Evolutionary conservation across 768 basidiomycete genomes (phyloP).

Genomic region (Asterophora parasitica): DNA sequence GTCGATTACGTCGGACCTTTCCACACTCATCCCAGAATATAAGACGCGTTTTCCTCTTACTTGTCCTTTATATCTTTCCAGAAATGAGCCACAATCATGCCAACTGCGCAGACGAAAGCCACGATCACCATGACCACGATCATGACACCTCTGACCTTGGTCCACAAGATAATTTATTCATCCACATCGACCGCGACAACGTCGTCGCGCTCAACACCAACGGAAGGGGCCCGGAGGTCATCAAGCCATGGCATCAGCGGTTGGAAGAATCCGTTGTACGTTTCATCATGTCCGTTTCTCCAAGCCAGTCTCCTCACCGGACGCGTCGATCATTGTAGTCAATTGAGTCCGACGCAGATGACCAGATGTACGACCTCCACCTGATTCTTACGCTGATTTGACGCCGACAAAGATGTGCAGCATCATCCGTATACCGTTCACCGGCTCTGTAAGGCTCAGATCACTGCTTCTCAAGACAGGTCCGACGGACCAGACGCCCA

Average conservation of each 20-base stretch:
- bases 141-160: slow-evolving; percentile 51
- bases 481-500: slow-evolving; percentile 72
- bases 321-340: slow-evolving; percentile 39
- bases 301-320: neutral
- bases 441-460: slow-evolving; percentile 78
- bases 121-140: slow-evolving; percentile 50
- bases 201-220: slow-evolving; percentile 74
- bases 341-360: slow-evolving; percentile 87
- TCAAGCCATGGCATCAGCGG: slow-evolving; percentile 87
- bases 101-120: slow-evolving; percentile 54
- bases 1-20: too few relatives aligned
- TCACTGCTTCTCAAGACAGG: slow-evolving; percentile 82
- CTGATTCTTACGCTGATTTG: neutral
- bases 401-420: slow-evolving; percentile 29
- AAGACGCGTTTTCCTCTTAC: too few relatives aligned
- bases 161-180: slow-evolving; percentile 67
- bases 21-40: too few relatives aligned
- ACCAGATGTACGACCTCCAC: slow-evolving; percentile 60
- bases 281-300: slow-evolving; percentile 2
- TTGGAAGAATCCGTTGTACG: slow-evolving; percentile 65
- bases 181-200: slow-evolving; percentile 73
- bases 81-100: slow-evolving; percentile 56
- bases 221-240: slow-evolving; percentile 48
- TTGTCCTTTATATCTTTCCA: neutral
- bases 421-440: slow-evolving; percentile 84